These are phyloP conservation scores for Rhizophagus prolifer DNA, from an alignment of 192 early-diverging fungal species.

Conservation along the genomic window DNA sequence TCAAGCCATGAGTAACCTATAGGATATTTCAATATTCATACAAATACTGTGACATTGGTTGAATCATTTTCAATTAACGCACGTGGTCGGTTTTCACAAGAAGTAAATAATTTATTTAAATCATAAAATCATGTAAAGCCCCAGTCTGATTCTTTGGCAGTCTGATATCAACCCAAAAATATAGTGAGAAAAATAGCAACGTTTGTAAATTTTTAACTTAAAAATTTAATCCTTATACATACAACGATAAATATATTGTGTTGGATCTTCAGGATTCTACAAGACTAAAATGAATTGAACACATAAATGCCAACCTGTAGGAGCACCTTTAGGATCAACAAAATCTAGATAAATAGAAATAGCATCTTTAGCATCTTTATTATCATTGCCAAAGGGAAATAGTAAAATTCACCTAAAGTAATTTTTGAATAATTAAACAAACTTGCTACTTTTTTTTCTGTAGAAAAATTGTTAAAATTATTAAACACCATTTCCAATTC, in stretches of 20 bases:
- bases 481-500: conserved; percentile 42
- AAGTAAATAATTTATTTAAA: conserved; percentile 43
- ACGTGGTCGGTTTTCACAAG: conserved; percentile 40
- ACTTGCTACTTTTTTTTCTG: too few relatives aligned
- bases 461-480: background rate
- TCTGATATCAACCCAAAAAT: conserved; percentile 27
- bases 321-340: conserved; percentile 61
- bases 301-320: conserved; percentile 77
- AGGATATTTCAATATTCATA: conserved; percentile 79
- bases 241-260: conserved; percentile 49
- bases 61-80: conserved; percentile 70
- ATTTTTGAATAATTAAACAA: too few relatives aligned
- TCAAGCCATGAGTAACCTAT: conserved; percentile 95
- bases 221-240: conserved; percentile 34
- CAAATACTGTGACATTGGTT: conserved; percentile 64
- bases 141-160: conserved; percentile 84
- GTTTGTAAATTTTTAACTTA: background rate
- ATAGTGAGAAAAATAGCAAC: background rate
- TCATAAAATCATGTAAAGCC: conserved; percentile 87
- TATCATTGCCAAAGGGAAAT: conserved; percentile 87
- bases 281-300: conserved; percentile 78
- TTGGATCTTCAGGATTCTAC: conserved; percentile 70
- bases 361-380: conserved; percentile 52
- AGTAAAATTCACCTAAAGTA: conserved; percentile 77
- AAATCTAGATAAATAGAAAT: conserved; percentile 77